A percentile compares a stretch with the other conserved stretches of the same genome.
These are phyloP conservation scores for Coemansia sp. DNA, from an alignment of 192 early-diverging fungal species.

Conservation along the genomic window DNA sequence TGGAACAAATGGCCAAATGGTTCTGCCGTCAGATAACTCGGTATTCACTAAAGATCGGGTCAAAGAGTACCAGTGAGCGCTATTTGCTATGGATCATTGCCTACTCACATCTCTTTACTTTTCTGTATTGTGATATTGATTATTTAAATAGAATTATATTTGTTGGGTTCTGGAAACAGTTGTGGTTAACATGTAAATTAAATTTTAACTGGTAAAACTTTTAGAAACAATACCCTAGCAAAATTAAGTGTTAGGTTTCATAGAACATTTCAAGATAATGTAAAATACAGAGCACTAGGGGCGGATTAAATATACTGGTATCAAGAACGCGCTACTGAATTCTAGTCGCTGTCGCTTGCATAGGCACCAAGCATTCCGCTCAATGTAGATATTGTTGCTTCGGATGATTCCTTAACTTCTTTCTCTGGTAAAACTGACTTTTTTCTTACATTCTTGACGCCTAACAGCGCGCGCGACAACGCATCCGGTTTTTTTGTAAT, in stretches of 20 bases:
- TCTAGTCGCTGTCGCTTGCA: slow-evolving; percentile 23
- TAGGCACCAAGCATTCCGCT: slow-evolving; percentile 41
- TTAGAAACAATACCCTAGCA: not conserved
- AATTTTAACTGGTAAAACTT: not conserved
- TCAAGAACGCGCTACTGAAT: not conserved
- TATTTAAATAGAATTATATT: not conserved
- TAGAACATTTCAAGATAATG: not conserved
- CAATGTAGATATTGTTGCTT: slow-evolving; percentile 15
- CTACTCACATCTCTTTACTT: not conserved
- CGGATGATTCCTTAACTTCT: not conserved
- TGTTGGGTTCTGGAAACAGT: not conserved
- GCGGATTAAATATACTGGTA: too few species aligned
- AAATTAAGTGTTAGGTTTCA: not conserved
- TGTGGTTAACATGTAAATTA: not conserved
- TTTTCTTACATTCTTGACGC: slow-evolving; percentile 19
- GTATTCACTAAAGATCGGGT: slow-evolving; percentile 39
- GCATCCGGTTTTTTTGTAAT: not conserved
- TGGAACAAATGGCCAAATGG: slow-evolving; percentile 21
- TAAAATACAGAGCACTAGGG: too few species aligned
- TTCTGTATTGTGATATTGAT: too few species aligned
- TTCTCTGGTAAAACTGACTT: slow-evolving; percentile 6
- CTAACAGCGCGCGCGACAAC: slow-evolving; percentile 19
- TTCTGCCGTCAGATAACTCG: slow-evolving; percentile 10
- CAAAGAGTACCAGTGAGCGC: slow-evolving; percentile 33
- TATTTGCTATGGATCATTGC: not conserved